Base-by-base conservation (phyloP, 257 asterid species). In the Solanum paucissectum region DNA sequence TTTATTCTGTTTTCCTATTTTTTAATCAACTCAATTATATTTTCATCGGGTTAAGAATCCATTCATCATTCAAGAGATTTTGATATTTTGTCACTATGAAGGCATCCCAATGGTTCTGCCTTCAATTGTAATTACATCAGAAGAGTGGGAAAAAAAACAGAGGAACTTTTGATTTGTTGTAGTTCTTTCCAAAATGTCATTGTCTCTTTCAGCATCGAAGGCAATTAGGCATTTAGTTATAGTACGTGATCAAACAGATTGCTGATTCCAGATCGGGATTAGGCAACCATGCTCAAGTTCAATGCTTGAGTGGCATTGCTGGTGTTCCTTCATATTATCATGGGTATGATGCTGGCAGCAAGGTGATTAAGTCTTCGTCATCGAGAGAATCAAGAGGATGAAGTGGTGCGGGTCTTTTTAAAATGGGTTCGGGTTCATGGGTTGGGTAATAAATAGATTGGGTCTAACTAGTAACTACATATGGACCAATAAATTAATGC, bases 261-360 rank as follows among this genome's bases (percentile, higher is more conserved):
- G 83, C 49, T 58, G 68, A 44, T 46, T 58, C 37, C n/a, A 77
- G 81, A 82, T 46, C 6, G 8, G 83, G 72, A 86, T 89, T 38
- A 73, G 88, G 79, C 55, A 85, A 85, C 86, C 86, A 14, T 87
- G 72, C 82, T 85, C 95, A 91, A 89, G 88, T 92, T 91, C 93
- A 95, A 66, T 85, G 94, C 25, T 86, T 91, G 88, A 88, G 92
- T 83, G 87, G 93, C 90, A 90, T 93, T 86, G 87, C 91, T 18
- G 91, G 93, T 68, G 75, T 88, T 73, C 85, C 71, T 87, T 85
- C 33, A 62, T 62, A 23, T 83, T 55, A 90, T 58, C 55, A 88
- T 2, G 89, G 60, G 18, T 64, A 25, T 66, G 20, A 29, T 34
- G 40, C 83, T 72, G 83, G 89, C 84, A 64, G 29, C 87, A 73